Evolutionary conservation across 2,329 filamentous ascomycete species (phyloP), one percentile per base, ranked within the genome.

Genomic region (Fusarium chlamydosporum): DNA sequence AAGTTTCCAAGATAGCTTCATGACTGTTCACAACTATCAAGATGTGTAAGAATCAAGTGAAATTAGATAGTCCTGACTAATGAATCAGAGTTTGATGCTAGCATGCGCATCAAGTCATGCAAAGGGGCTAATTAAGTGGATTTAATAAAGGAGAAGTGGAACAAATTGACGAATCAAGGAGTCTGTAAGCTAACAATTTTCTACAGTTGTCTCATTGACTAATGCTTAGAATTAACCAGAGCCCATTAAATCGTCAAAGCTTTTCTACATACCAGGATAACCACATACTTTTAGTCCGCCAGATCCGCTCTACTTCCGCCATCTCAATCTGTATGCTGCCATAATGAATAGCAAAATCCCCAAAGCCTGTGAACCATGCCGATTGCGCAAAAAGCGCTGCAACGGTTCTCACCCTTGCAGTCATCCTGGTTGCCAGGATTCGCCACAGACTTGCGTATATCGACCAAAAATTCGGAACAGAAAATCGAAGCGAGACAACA

Each of bases 291-390:
- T 45, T 31, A 45, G 4, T 45, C 42, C 42, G 42, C 42, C 31
- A 45, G 26, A 18, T 45, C 42, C 42, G 42, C 42, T 31, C 16
- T 31, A 45, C 42, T 45, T 31, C 42, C 42, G 42, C 20, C 27
- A 16, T 18, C 4, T 45, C 16, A 29, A 45, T 23, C 4, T 31
- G 16, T 4, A 13, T 5, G 16, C 16, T n/a, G 6, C 27, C 27
- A 45, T 6, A 45, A 31, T 45, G 42, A 18, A 4, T 3, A 45
- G 26, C 26, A 45, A 45, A 8, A 45, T 45, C 20, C 6, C 42
- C 9, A 45, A 45, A 45, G 42, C 42, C 15, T 45, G 42, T 9
- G 42, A 45, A 13, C 42, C 42, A 12, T 45, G 42, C 4, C 42
- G 42, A 7, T 4, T 45, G 3, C 42, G 42, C 16, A 45, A 45